Base-by-base conservation (phyloP, 805 yeast species). In the Cyberlindnera lachancei region DNA sequence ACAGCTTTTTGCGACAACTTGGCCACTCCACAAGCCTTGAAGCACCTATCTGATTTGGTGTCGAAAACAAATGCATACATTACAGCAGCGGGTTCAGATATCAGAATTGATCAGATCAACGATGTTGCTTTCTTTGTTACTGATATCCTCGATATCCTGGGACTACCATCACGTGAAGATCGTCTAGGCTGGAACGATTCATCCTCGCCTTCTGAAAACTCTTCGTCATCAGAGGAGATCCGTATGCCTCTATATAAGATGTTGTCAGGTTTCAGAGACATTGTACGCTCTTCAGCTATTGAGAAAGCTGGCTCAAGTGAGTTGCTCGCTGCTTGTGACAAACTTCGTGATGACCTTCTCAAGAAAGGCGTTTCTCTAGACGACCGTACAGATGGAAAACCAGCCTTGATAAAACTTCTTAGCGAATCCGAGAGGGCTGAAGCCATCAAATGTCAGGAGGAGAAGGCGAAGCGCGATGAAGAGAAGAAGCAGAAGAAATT, bases 1-100 rank as follows among this genome's bases (percentile, higher is more conserved):
- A 65, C 58, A 15, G 82, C 94, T 2, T 83, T 92, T 61, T 79
- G 94, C 59, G 98, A 92, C 54, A 92, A 86, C 53, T 66, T 92
- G 41, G 60, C 88, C 4, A 81, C 92, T 2, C 92, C 95, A 15
- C 67, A 62, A 35, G 96, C 79, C 0, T 56, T 92, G 36, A 73
- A 80, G 42, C 52, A 63, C 1, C 48, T 92, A 30, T 60, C 70
- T 38, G 94, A 82, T 13, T 60, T 92, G 35, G 79, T 90, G 5
- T 73, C 80, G 19, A 68, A 66, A 35, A 52, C 84, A 7, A 90
- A 92, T 55, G 70, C 75, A 23, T 92, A 90, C 53, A 74, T 88
- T 26, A 54, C 74, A 8, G 51, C 68, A n/a, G 68, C 71, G 5
- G 64, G 67, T 6, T 42, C 61, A 11, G 75, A 69, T 13, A 45